phyloP scores from a whole-genome alignment of 805 yeast species.

The Wickerhamiella musiphila region DNA sequence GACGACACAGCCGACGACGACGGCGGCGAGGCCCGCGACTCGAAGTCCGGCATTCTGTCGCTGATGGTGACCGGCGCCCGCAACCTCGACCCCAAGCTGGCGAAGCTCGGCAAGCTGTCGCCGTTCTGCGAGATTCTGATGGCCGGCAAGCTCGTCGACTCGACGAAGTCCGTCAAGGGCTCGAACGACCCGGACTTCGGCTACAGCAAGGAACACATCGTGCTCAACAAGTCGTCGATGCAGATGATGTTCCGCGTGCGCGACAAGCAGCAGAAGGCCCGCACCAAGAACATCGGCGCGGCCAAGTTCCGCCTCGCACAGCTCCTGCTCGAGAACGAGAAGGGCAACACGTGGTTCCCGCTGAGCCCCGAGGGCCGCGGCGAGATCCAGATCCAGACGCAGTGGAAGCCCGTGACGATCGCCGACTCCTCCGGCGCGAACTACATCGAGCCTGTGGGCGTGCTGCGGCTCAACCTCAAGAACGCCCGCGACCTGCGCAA shows the following conservation, averaged over 20 bases:
- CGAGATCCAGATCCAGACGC: conserved; percentile 47
- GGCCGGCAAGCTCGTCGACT: conserved; percentile 40
- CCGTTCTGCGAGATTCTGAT: conserved; percentile 57
- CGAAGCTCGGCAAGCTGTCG: conserved; percentile 34
- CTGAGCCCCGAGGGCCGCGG: conserved; percentile 47
- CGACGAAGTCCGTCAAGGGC: conserved; percentile 42
- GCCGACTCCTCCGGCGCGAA: conserved; percentile 55
- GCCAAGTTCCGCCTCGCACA: conserved; percentile 36
- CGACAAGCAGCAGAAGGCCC: conserved; percentile 38
- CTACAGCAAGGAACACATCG: conserved; percentile 44
- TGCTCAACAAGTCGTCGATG: conserved; percentile 54
- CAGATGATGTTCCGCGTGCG: conserved; percentile 49
- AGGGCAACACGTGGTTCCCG: conserved; percentile 63
- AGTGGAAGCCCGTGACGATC: conserved; percentile 77
- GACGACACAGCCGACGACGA: conserved; percentile 46
- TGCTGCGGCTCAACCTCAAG: conserved; percentile 50
- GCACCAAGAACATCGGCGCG: conserved; percentile 39
- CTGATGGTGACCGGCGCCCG: conserved; percentile 51
- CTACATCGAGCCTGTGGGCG: conserved; percentile 91
- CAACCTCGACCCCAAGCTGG: conserved; percentile 25
- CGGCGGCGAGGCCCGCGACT: conserved; percentile 81
- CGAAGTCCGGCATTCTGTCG: conserved; percentile 80
- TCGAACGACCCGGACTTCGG: conserved; percentile 54
- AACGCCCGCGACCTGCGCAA: conserved; percentile 63
- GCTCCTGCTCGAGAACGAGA: conserved; percentile 59